phyloP scores from a whole-genome alignment of 352 stramenopile genomes.

The Phytopythium delawarense region DNA sequence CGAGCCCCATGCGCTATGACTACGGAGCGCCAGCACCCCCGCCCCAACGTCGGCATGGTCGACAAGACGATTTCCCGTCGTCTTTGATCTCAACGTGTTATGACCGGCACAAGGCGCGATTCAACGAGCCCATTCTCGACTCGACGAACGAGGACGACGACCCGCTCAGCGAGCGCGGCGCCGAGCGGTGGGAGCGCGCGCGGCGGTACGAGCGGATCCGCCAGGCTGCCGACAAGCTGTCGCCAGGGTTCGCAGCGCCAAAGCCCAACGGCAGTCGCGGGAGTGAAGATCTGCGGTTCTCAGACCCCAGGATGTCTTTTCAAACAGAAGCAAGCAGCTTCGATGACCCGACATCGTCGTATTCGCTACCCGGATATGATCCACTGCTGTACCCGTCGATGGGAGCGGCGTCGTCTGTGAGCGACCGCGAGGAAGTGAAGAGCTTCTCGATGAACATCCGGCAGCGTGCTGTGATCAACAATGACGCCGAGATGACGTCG shows the following conservation, averaged over 20 bases:
- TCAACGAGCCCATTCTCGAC: constrained; percentile 70
- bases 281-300: not conserved
- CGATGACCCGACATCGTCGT: constrained; percentile 2
- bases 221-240: constrained; percentile 46
- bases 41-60: constrained; percentile 34
- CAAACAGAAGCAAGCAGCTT: not conserved
- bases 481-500: constrained; percentile 92
- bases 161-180: constrained; percentile 67
- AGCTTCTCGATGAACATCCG: constrained; percentile 84
- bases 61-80: constrained; percentile 48
- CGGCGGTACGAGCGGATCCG: constrained; percentile 65
- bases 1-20: constrained; percentile 7
- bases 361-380: constrained; percentile 1
- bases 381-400: constrained; percentile 2
- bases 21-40: constrained; percentile 12
- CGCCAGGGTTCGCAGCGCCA: constrained; percentile 49
- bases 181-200: constrained; percentile 57
- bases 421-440: constrained; percentile 65
- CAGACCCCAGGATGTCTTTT: not conserved
- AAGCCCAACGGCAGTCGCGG: not conserved
- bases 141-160: constrained; percentile 66
- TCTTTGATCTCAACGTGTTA: constrained; percentile 58
- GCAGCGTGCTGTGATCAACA: constrained; percentile 91
- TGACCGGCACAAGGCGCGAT: constrained; percentile 59
- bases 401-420: constrained; percentile 6